Evolutionary conservation across 768 basidiomycete genomes (phyloP), one percentile per base, ranked within the genome.

Genomic region (Leccinum imitatum): DNA sequence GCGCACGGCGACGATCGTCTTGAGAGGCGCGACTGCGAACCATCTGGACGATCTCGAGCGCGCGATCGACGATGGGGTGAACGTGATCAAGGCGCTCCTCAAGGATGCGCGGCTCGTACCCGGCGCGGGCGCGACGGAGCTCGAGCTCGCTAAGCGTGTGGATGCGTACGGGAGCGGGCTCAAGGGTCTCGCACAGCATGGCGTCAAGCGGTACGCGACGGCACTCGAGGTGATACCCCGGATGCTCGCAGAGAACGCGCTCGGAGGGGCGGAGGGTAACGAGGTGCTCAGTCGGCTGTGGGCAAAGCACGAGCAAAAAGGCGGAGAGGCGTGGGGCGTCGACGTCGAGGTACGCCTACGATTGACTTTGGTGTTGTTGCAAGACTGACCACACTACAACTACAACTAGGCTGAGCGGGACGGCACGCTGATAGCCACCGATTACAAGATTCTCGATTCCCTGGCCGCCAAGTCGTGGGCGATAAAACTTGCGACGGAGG

Each of bases 11-110:
- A 99, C 96, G 15, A 91, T 99, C 73, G 93, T 99, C 19, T 79
- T 99, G 47, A 86, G 97, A 14, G 97, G 97, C 1, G 96, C 97
- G 33, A 99, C 97, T 1, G 84, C 91, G 53, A 98, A 98, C 77
- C 87, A 87, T 64, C 76, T 98, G 52, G 97, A 99, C 70, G 97
- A 98, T 73, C 84, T 99, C 35, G 96, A 99, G 75, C 85, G 97
- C 27, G 95, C 96, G 30, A 81, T 99, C 51, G 97, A 98, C 71
- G 95, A 98, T 67, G 97, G 96, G 27, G 94, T 95, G 63, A 95
- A 92, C 75, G 96, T 96, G 47, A 90, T 99, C 77, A 95, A 98
- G 75, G 83, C 90, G 30, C 74, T 99, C 63, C 76, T 99, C 69
- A 95, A 95, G 72, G 96, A 99, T 67, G 80, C 87, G 27, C 79